Base-by-base conservation (phyloP, 352 stramenopile genomes). In the Phytopythium mirpurense region DNA sequence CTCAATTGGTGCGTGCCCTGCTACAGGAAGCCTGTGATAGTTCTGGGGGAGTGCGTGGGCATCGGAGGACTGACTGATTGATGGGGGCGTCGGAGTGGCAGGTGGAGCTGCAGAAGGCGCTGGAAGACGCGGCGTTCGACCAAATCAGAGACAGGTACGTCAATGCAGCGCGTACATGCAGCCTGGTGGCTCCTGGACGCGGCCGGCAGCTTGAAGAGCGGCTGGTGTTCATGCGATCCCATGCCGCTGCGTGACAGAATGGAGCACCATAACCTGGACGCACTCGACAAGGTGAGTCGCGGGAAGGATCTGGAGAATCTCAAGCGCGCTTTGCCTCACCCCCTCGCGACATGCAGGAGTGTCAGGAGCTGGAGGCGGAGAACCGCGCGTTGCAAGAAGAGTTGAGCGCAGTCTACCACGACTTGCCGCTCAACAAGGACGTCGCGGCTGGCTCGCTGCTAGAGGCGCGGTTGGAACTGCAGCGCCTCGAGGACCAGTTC, bases 401-500 rank as follows among this genome's bases (percentile, higher is more conserved):
- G 46, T 43, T 82, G 43, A 41, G n/a, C 2, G 34, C n/a, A 9
- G n/a, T n/a, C 26, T 82, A 67, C 49, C 66, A 82, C 43, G 63
- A 60, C 5, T 50, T 82, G 7, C 67, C 72, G 21, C 54, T 82
- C 2, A 52, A 64, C 54, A 70, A 70, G 51, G 60, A 78, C 18
- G 45, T 67, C n/a, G 72, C 68, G 2, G 61, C 60, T 26, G 63
- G 65, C 34, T 59, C 65, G 11, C 59, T 82, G 34, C 45, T 57
- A 8, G 54, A 72, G 14, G 66, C 67, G 3, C 57, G 67, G 38
- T 53, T 60, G 24, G 66, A 77, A 45, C 60, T 82, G 27, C 56
- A 63, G 56, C 63, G 51, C 14, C 61, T 82, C 19, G 68, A 82
- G 54, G 69, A 78, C 37, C 59, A 74, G 40, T 79, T 82, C 64